Conservation (phyloP, 2,329 filamentous ascomycete genomes). For the Trichoderma koningii region DNA sequence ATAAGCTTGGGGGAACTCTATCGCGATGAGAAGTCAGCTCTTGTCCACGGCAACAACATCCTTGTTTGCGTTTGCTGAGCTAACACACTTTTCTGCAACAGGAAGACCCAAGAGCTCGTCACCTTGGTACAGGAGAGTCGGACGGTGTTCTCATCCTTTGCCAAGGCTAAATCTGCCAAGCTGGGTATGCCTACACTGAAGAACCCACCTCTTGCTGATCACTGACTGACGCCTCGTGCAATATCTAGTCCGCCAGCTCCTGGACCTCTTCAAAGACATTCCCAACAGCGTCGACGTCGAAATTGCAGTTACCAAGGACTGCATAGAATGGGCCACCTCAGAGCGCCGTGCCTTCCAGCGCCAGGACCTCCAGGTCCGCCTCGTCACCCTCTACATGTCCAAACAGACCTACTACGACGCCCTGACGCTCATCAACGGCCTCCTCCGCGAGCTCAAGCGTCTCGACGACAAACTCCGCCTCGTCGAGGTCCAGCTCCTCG, state of each 20-base stretch:
- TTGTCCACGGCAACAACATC: constrained; percentile 29
- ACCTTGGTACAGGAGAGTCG: constrained; percentile 88
- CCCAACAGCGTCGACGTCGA: constrained; percentile 94
- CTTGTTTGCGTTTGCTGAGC: neutral
- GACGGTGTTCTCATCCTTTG: constrained; percentile 90
- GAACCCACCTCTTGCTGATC: too few relatives aligned
- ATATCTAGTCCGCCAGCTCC: constrained; percentile 80
- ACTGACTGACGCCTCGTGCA: constrained; percentile 4
- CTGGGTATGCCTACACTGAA: constrained; percentile 64
- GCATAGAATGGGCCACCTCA: constrained; percentile 97
- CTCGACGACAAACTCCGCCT: constrained; percentile 97
- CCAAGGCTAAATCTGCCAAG: constrained; percentile 98
- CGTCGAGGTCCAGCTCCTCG: constrained; percentile 95
- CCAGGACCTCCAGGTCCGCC: constrained; percentile 94
- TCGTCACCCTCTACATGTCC: constrained; percentile 92
- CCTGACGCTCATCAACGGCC: constrained; percentile 91
- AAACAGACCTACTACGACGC: constrained; percentile 98
- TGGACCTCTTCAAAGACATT: constrained; percentile 92
- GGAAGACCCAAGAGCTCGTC: constrained; percentile 81
- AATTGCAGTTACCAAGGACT: constrained; percentile 94
- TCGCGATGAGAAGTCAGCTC: constrained; percentile 75
- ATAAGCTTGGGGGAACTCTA: constrained; percentile 91
- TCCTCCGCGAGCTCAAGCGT: constrained; percentile 95
- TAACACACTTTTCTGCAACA: constrained; percentile 39
- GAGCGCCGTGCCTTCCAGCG: constrained; percentile 95